Evolutionary conservation across 257 asterid species (phyloP).

Genomic region (Cinchona pubescens): DNA sequence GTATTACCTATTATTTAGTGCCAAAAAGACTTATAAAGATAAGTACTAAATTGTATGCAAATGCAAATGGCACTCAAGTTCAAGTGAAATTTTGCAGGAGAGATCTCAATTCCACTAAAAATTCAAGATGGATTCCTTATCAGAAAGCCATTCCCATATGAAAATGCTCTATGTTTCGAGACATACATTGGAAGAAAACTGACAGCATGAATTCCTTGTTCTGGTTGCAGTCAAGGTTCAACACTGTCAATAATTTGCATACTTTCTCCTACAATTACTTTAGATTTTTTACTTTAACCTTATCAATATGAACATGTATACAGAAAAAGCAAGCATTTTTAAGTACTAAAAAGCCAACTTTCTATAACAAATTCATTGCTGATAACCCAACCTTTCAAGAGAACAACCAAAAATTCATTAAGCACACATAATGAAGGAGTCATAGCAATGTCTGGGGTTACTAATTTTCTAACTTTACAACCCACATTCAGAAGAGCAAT

Average conservation of each 20-base stretch:
- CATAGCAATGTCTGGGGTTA: background rate
- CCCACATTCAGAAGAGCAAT: background rate
- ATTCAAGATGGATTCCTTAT: background rate
- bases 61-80: background rate
- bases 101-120: background rate
- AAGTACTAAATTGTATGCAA: background rate
- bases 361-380: no score
- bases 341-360: background rate
- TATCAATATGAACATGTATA: background rate
- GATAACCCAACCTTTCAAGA: background rate
- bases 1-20: background rate
- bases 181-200: background rate
- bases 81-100: background rate
- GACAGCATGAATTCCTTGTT: background rate
- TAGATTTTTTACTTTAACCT: no score
- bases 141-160: background rate
- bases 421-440: background rate
- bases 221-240: background rate
- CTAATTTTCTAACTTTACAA: background rate
- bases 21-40: background rate
- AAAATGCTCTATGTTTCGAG: background rate
- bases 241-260: background rate
- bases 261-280: background rate
- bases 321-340: background rate
- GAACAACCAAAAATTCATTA: background rate